Base-by-base conservation (phyloP, 1,284 basidiomycete genomes). In the Leccinum angustisporum region DNA sequence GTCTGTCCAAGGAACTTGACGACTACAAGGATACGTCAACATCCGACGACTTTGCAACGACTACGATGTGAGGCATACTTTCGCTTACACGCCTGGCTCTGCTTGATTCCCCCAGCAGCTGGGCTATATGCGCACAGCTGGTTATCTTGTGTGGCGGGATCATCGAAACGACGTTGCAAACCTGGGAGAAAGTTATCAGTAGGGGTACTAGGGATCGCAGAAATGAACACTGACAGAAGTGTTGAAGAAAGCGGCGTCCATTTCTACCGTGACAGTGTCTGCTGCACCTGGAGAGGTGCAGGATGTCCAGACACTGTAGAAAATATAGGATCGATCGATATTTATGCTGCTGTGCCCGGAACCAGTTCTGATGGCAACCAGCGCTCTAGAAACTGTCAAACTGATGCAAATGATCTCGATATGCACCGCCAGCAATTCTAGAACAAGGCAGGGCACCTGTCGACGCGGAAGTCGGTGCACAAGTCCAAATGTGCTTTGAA, bases 121-220 rank as follows among this genome's bases (percentile, higher is more conserved):
- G 69, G 52, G 69, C 68, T 31, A 69, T 59, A 52, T 71, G 69
- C 36, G 50, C 61, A 56, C 68, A 71, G 31, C 61, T 70, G 4
- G 64, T 68, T 14, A 68, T 57, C 16, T 63, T 66, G 3, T 60
- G 63, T 30, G 58, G 57, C 10, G 68, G 70, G n/a, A 70, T 66
- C 63, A 65, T 62, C 53, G 61, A 64, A 50, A 71, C 31, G 50
- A 71, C 52, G 52, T 59, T 54, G 53, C 51, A 70, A 57, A 70
- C 64, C 66, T 71, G 38, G 14, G 6, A 25, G 8, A 10, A 50
- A 13, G 25, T 55, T 9, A 53, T 21, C 21, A 21, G 27, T 38
- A 18, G 18, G 14, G n/a, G 38, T 18, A 18, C n/a, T n/a, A 3
- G 9, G 7, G 7, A 38, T 36, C 11, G 33, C 25, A 21, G 18